Conservation (phyloP, 2,329 filamentous ascomycete species). For the Epichloe brachyelytri region DNA sequence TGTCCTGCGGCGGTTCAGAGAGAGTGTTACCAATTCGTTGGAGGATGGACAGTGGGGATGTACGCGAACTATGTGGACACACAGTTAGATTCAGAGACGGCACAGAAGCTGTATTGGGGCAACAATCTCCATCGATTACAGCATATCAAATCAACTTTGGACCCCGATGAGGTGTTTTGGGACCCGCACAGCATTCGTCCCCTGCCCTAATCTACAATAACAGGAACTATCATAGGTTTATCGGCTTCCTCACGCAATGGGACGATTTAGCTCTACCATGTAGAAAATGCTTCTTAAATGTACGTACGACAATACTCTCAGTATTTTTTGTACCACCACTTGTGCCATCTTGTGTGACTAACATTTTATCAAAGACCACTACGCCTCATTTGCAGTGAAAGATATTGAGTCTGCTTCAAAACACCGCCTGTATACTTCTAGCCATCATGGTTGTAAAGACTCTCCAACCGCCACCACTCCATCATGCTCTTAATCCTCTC, state of each 20-base stretch:
- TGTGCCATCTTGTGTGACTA: no score
- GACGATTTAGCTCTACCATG: no score
- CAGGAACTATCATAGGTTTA: no score
- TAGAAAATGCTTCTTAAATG: no score
- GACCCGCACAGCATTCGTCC: constrained; percentile 4
- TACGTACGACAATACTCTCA: no score
- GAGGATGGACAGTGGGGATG: constrained; percentile 27
- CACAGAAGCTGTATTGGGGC: constrained; percentile 36
- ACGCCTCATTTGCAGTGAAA: no score
- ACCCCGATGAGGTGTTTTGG: constrained; percentile 26
- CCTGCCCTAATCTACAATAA: not conserved
- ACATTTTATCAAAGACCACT: no score
- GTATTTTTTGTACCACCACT: no score
- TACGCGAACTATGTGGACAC: constrained; percentile 44
- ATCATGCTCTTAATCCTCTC: constrained; percentile 38
- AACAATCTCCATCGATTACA: constrained; percentile 23
- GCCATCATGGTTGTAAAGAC: no score
- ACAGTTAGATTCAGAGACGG: constrained; percentile 29
- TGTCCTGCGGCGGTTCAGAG: constrained; percentile 10
- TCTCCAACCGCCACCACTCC: constrained; percentile 47
- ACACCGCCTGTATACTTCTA: no score
- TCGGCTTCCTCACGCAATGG: no score
- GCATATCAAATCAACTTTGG: constrained; percentile 25
- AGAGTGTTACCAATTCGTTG: constrained; percentile 21
- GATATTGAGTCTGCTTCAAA: no score